A percentile compares a stretch with the other conserved stretches of the same genome.
Evolutionary conservation across 2,329 filamentous ascomycete genomes (phyloP).

Genomic region (Furcasterigmium furcatum): DNA sequence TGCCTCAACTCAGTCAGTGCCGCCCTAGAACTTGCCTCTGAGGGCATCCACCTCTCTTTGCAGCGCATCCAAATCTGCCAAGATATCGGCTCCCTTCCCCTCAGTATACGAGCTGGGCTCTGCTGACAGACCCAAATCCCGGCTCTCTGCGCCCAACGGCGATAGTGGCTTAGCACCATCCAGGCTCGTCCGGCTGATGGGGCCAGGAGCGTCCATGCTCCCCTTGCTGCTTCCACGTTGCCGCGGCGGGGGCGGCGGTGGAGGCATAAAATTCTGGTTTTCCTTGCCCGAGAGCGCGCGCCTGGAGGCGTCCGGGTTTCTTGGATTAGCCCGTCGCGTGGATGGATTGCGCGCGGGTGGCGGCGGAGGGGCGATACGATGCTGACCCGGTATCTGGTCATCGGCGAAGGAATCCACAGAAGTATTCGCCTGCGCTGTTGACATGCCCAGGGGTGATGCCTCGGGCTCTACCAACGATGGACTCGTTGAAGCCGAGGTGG

Average conservation of each 20-base stretch:
- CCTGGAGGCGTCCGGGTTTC: slow-evolving; percentile 32
- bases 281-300: slow-evolving; percentile 3
- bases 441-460: neutral
- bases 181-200: slow-evolving; percentile 24
- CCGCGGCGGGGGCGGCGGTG: slow-evolving; percentile 47
- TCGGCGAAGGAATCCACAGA: neutral
- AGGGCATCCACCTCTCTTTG: slow-evolving; percentile 74
- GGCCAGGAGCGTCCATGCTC: slow-evolving; percentile 30
- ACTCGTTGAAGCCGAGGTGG: slow-evolving; percentile 3
- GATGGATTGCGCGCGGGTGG: slow-evolving; percentile 42
- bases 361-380: slow-evolving; percentile 32
- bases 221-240: slow-evolving; percentile 43
- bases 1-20: neutral
- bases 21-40: slow-evolving; percentile 31
- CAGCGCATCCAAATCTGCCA: slow-evolving; percentile 69
- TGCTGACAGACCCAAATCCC: too few species aligned
- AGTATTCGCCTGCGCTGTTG: neutral
- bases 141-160: too few species aligned
- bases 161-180: slow-evolving; percentile 20
- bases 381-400: neutral
- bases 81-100: slow-evolving; percentile 52
- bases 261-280: slow-evolving; percentile 23
- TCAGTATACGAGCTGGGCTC: slow-evolving; percentile 1
- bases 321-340: slow-evolving; percentile 40
- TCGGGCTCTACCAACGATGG: slow-evolving; percentile 2